A percentile compares a stretch with the other conserved stretches of the same genome.
phyloP scores from a whole-genome alignment of 352 stramenopile genomes.

The Blastocystis sp. region DNA sequence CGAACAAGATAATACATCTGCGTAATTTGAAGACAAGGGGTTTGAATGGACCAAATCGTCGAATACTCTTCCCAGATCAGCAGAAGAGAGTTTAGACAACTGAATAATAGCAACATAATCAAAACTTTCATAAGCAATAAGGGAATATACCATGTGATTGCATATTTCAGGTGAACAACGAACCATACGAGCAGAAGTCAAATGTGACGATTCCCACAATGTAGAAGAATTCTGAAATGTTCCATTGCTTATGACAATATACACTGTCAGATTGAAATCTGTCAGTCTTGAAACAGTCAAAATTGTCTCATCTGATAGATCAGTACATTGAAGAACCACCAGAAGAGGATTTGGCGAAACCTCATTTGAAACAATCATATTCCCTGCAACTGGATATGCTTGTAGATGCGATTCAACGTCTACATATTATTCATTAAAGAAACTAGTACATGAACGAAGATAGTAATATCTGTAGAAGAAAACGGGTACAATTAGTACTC shows the following conservation, averaged over 20 bases:
- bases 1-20: neutral
- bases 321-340: neutral
- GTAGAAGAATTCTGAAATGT: neutral
- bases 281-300: neutral
- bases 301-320: neutral
- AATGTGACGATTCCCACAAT: neutral
- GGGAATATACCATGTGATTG: neutral
- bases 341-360: neutral
- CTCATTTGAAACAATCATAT: too few relatives aligned
- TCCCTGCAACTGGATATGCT: too few relatives aligned
- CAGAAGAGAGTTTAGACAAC: neutral
- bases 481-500: too few relatives aligned
- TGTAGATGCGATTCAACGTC: too few relatives aligned
- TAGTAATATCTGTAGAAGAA: too few relatives aligned
- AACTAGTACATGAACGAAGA: too few relatives aligned
- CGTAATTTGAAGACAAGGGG: neutral
- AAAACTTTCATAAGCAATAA: neutral
- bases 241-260: neutral
- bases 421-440: too few relatives aligned
- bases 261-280: neutral
- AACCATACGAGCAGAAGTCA: neutral
- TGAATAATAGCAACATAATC: neutral
- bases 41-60: neutral
- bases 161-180: conserved; percentile 9
- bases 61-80: neutral